Evolutionary conservation across 176 grass and related monocot genomes (phyloP).

Genomic region (Lolium multiflorum): DNA sequence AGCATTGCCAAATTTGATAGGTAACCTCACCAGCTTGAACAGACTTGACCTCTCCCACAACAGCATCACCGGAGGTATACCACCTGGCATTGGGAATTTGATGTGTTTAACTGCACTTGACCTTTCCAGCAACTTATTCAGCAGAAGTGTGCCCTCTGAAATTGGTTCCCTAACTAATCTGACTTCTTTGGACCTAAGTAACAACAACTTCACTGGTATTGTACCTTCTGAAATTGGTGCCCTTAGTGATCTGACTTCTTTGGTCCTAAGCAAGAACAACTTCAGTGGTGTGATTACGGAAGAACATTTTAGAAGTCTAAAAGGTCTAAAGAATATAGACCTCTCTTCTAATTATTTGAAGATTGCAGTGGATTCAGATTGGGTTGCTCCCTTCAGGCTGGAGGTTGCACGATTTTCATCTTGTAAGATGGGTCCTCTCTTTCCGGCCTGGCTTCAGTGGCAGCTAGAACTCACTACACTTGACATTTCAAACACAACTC

Average conservation of each 20-base stretch:
- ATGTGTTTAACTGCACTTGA: neutral
- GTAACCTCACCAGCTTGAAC: neutral
- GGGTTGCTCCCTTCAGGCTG: neutral
- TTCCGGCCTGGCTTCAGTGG: constrained; percentile 39
- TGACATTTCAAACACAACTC: neutral
- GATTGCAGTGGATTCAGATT: neutral
- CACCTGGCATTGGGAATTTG: neutral
- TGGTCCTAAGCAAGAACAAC: neutral
- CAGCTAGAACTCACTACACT: neutral
- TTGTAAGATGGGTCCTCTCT: constrained; percentile 31
- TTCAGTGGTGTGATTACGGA: neutral
- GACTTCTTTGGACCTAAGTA: neutral
- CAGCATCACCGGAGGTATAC: neutral
- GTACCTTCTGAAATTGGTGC: neutral
- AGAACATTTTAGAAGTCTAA: neutral
- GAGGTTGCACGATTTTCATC: neutral
- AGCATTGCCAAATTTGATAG: neutral
- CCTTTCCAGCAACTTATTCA: neutral
- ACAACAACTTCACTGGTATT: neutral
- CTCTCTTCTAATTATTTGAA: neutral
- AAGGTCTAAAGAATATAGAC: neutral
- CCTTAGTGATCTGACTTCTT: neutral
- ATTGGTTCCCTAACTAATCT: neutral
- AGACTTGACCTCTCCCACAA: neutral
- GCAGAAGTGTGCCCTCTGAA: neutral